These are phyloP conservation scores for Microdochium nivale DNA, from an alignment of 2,329 filamentous ascomycete species.

Conservation along the genomic window DNA sequence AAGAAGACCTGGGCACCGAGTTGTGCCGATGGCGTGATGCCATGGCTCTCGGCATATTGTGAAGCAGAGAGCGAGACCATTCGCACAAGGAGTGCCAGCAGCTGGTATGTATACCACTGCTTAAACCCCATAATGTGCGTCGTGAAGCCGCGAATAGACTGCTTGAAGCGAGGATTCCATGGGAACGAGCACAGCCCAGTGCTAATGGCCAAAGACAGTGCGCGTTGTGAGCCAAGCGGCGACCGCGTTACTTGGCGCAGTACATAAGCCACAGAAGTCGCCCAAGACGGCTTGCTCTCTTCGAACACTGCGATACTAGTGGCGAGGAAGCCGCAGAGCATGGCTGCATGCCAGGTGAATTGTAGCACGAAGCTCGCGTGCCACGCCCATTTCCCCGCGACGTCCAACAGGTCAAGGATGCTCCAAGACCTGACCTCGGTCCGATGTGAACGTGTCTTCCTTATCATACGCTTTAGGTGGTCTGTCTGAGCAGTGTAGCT, in stretches of 20 bases:
- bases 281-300: not conserved
- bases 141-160: slow-evolving; percentile 50
- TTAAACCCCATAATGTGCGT: slow-evolving; percentile 51
- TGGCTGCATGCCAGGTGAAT: slow-evolving; percentile 37
- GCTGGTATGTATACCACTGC: slow-evolving; percentile 60
- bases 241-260: slow-evolving; percentile 15
- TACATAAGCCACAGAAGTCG: slow-evolving; percentile 4
- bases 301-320: slow-evolving; percentile 4
- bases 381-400: slow-evolving; percentile 37
- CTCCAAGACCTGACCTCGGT: slow-evolving; percentile 29
- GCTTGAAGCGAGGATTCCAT: slow-evolving; percentile 62
- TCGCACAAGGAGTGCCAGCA: slow-evolving; percentile 47
- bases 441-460: slow-evolving; percentile 45
- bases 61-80: slow-evolving; percentile 35
- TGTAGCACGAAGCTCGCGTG: slow-evolving; percentile 27
- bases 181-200: slow-evolving; percentile 45
- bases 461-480: slow-evolving; percentile 65
- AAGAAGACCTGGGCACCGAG: slow-evolving; percentile 47
- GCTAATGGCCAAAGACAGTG: slow-evolving; percentile 38
- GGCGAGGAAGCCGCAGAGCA: slow-evolving; percentile 17
- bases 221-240: slow-evolving; percentile 4
- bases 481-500: slow-evolving; percentile 82
- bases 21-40: slow-evolving; percentile 29
- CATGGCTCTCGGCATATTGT: slow-evolving; percentile 27
- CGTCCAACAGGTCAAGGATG: slow-evolving; percentile 32